phyloP scores from a whole-genome alignment of 495 filamentous ascomycete species.

The Usnea hakonensis region DNA sequence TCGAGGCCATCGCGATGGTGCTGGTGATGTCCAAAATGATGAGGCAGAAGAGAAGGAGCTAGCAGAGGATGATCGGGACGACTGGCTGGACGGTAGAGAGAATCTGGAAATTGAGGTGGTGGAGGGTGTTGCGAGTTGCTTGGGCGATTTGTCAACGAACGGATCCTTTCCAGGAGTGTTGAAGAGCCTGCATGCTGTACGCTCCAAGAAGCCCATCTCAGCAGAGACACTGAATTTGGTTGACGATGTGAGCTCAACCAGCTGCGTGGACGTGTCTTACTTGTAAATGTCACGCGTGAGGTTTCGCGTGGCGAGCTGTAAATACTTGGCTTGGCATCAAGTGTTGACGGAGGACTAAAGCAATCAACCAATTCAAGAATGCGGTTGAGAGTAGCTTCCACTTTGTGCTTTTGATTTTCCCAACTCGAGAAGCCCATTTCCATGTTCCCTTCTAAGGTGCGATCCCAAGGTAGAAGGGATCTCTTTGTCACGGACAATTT shows the following conservation, averaged over 20 bases:
- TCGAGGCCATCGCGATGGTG: constrained; percentile 22
- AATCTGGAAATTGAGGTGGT: constrained; percentile 17
- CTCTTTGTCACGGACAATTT: background rate
- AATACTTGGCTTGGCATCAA: background rate
- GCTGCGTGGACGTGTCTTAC: background rate
- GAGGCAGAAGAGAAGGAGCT: constrained; percentile 20
- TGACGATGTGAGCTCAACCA: background rate
- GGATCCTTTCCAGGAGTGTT: constrained; percentile 19
- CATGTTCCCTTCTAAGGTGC: background rate
- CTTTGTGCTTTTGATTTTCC: background rate
- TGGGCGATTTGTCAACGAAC: constrained; percentile 24
- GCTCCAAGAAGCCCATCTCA: constrained; percentile 21
- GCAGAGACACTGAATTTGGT: background rate
- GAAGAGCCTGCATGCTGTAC: constrained; percentile 18
- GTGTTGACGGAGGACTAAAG: background rate
- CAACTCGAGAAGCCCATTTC: background rate
- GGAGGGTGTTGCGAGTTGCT: constrained; percentile 20
- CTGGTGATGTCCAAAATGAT: constrained; percentile 21
- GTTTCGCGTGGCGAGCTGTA: background rate
- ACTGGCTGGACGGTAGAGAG: constrained; percentile 13
- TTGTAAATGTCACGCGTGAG: too few relatives aligned
- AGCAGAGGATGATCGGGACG: constrained; percentile 18
- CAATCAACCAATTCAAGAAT: too few relatives aligned
- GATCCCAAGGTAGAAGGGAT: background rate
- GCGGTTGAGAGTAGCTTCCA: background rate